Conservation (phyloP, 805 yeast genomes). For the Wickerhamiella galacta region DNA sequence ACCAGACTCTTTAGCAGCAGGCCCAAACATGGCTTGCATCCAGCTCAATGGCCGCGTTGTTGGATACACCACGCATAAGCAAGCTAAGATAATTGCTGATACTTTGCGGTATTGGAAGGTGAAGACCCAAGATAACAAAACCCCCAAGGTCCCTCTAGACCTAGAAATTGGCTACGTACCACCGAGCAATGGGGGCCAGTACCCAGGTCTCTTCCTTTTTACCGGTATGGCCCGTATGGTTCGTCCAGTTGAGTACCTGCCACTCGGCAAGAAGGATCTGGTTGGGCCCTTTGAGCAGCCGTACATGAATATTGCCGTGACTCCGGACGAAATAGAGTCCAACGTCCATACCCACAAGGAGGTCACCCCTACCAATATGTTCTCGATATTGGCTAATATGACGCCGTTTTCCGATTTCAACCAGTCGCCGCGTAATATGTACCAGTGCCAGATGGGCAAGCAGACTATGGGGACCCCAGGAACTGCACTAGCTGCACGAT, state of each 20-base stretch:
- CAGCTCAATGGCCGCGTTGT: slow-evolving; percentile 84
- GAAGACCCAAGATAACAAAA: slow-evolving; percentile 32
- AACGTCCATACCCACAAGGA: slow-evolving; percentile 85
- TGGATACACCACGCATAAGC: slow-evolving; percentile 88
- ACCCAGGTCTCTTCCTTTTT: slow-evolving; percentile 85
- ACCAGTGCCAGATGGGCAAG: slow-evolving; percentile 99
- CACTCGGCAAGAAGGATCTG: slow-evolving; percentile 65
- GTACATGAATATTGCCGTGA: slow-evolving; percentile 88
- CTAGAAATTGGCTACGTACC: slow-evolving; percentile 93
- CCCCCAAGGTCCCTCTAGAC: slow-evolving; percentile 61
- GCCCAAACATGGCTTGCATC: slow-evolving; percentile 74
- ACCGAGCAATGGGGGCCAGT: slow-evolving; percentile 89
- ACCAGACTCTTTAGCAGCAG: slow-evolving; percentile 67
- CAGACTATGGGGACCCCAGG: slow-evolving; percentile 99
- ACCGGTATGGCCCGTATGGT: slow-evolving; percentile 91
- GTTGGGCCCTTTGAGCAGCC: slow-evolving; percentile 98
- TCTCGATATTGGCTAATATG: slow-evolving; percentile 87
- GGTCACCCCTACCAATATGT: slow-evolving; percentile 82
- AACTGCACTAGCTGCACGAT: slow-evolving; percentile 78
- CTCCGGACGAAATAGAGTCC: slow-evolving; percentile 74
- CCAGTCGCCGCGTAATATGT: slow-evolving; percentile 99
- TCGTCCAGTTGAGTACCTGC: slow-evolving; percentile 87
- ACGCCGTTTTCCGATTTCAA: slow-evolving; percentile 97
- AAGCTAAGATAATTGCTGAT: slow-evolving; percentile 73
- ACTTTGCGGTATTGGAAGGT: slow-evolving; percentile 88